Percentiles rank a stretch among this genome's conserved stretches.
These are phyloP conservation scores for Didymella arachidicola DNA, from an alignment of 2,329 filamentous ascomycete genomes.

Conservation along the genomic window DNA sequence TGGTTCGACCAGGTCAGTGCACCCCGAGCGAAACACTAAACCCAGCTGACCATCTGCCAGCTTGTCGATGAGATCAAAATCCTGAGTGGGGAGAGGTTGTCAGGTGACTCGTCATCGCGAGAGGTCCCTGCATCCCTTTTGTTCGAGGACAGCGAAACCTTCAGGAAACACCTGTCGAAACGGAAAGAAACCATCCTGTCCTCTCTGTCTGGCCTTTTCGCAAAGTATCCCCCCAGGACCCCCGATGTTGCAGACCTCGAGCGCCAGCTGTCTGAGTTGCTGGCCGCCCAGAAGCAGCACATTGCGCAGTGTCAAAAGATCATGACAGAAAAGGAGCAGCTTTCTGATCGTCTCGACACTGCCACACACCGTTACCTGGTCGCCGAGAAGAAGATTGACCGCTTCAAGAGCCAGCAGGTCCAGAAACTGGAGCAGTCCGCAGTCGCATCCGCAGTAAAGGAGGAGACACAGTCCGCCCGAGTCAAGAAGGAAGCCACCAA, in stretches of 20 bases:
- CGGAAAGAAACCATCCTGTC: slow-evolving; percentile 79
- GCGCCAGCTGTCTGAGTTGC: slow-evolving; percentile 73
- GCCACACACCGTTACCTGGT: slow-evolving; percentile 93
- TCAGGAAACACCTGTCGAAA: slow-evolving; percentile 80
- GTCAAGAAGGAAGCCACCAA: slow-evolving; percentile 63
- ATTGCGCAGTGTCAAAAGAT: slow-evolving; percentile 78
- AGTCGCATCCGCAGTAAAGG: slow-evolving; percentile 39
- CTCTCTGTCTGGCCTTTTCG: slow-evolving; percentile 74
- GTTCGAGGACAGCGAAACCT: slow-evolving; percentile 65
- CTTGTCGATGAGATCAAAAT: slow-evolving; percentile 59
- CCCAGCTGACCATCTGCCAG: slow-evolving; percentile 44
- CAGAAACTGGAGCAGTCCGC: slow-evolving; percentile 93
- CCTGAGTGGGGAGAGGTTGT: slow-evolving; percentile 49
- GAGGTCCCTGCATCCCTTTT: slow-evolving; percentile 62
- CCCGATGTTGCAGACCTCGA: slow-evolving; percentile 78
- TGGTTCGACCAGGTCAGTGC: slow-evolving; percentile 89
- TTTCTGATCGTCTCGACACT: slow-evolving; percentile 85
- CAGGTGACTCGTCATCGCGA: slow-evolving; percentile 32
- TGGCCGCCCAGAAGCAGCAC: slow-evolving; percentile 84
- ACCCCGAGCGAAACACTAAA: slow-evolving; percentile 4
- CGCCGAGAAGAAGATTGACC: slow-evolving; percentile 92
- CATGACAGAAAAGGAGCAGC: slow-evolving; percentile 78
- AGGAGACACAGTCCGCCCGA: slow-evolving; percentile 55
- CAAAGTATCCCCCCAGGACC: slow-evolving; percentile 58
- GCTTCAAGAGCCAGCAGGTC: slow-evolving; percentile 85